phyloP scores from a whole-genome alignment of 306 rosid species.

The Boehmeria nivea region DNA sequence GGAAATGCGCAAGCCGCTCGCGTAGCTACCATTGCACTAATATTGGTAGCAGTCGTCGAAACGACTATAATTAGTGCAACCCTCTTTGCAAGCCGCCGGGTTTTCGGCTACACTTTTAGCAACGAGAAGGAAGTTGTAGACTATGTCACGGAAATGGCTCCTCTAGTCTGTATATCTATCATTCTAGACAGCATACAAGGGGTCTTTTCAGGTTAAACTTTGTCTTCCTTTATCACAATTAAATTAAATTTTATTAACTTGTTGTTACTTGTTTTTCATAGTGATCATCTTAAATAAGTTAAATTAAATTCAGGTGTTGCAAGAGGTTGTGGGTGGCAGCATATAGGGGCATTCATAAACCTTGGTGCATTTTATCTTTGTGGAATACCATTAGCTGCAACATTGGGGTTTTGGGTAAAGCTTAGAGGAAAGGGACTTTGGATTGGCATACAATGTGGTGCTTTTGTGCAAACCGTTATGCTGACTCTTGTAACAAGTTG shows the following conservation, averaged over 20 bases:
- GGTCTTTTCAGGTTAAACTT: constrained; percentile 13
- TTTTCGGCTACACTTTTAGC: constrained; percentile 15
- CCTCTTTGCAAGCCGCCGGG: background rate
- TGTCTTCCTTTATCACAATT: too few species aligned
- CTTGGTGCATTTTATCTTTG: constrained; percentile 57
- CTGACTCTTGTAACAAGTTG: constrained; percentile 36
- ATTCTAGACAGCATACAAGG: constrained; percentile 12
- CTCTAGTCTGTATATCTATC: constrained; percentile 9
- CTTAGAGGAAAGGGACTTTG: constrained; percentile 61
- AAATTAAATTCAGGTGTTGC: constrained; percentile 37
- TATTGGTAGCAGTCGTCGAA: background rate
- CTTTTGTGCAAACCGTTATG: constrained; percentile 35
- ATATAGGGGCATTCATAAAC: constrained; percentile 53
- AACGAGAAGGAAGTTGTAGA: constrained; percentile 14
- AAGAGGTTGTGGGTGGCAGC: constrained; percentile 78
- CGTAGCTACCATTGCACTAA: background rate
- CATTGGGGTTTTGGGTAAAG: constrained; percentile 40
- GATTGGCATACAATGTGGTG: constrained; percentile 50
- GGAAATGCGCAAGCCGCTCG: constrained; percentile 15
- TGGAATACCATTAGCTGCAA: constrained; percentile 54
- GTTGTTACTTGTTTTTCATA: background rate
- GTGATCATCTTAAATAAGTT: background rate
- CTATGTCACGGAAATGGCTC: constrained; percentile 17
- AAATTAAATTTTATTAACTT: background rate
- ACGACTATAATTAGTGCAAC: background rate